Evolutionary conservation across 2,329 filamentous ascomycete species (phyloP).

Genomic region (Stemphylium beticola): DNA sequence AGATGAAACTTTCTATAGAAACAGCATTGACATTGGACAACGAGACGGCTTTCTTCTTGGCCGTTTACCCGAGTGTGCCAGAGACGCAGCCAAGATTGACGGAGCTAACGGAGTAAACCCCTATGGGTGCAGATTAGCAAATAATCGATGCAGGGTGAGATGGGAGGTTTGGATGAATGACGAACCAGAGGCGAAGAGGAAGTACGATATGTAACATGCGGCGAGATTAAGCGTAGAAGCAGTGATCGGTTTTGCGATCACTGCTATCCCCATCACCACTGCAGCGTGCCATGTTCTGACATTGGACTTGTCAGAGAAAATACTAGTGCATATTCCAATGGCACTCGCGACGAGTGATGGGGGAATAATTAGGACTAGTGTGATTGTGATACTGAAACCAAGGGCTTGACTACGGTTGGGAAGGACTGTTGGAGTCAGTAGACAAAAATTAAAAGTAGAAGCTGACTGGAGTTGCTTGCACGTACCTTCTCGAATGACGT

Average conservation of each 20-base stretch:
- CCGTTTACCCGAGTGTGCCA: slow-evolving; percentile 50
- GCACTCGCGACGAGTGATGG: slow-evolving; percentile 25
- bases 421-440: slow-evolving; percentile 41
- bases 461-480: not conserved
- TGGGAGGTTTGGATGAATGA: not conserved
- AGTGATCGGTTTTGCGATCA: slow-evolving; percentile 48
- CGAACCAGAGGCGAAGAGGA: slow-evolving; percentile 9
- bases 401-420: slow-evolving; percentile 56
- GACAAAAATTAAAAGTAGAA: not conserved
- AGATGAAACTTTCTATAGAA: slow-evolving; percentile 50
- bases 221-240: slow-evolving; percentile 20
- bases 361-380: slow-evolving; percentile 56
- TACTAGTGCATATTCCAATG: slow-evolving; percentile 36
- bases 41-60: slow-evolving; percentile 53
- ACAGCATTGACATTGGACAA: slow-evolving; percentile 53
- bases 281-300: slow-evolving; percentile 52
- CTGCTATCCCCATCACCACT: slow-evolving; percentile 42
- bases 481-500: slow-evolving; percentile 53
- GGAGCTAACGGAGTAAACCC: slow-evolving; percentile 31
- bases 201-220: slow-evolving; percentile 8
- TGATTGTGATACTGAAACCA: slow-evolving; percentile 59
- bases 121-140: slow-evolving; percentile 1
- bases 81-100: slow-evolving; percentile 52
- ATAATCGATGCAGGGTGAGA: too few species aligned
- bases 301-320: slow-evolving; percentile 48